Percentiles rank a stretch among this genome's conserved stretches.
Conservation (phyloP, 1,284 basidiomycete species). For the Sanguinoderma infundibulare region DNA sequence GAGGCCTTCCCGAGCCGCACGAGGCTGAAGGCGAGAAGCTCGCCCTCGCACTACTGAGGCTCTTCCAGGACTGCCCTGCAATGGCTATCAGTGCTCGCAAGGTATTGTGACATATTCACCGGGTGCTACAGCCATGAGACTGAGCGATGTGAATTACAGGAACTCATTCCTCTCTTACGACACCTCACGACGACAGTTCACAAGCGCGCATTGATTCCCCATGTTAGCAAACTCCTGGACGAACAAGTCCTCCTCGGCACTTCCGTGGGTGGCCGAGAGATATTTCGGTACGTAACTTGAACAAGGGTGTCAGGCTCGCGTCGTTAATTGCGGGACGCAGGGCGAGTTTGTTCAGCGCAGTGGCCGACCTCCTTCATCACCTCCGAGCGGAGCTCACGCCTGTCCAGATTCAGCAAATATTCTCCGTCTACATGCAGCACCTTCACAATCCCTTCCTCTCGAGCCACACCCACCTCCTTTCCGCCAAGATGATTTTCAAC, state of each 20-base stretch:
- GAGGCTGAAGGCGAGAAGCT: slow-evolving; percentile 85
- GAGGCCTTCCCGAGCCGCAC: slow-evolving; percentile 72
- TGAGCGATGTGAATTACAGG: slow-evolving; percentile 49
- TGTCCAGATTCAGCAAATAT: slow-evolving; percentile 80
- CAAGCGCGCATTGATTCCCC: slow-evolving; percentile 80
- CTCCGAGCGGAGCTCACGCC: slow-evolving; percentile 84
- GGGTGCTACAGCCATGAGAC: neutral
- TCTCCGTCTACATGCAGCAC: slow-evolving; percentile 87
- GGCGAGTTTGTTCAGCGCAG: slow-evolving; percentile 84
- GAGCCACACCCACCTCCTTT: slow-evolving; percentile 87
- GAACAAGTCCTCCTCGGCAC: slow-evolving; percentile 92
- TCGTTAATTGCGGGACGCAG: slow-evolving; percentile 41
- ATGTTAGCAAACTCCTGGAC: slow-evolving; percentile 91
- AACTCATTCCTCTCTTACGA: slow-evolving; percentile 91
- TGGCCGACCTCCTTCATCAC: slow-evolving; percentile 95
- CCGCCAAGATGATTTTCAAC: slow-evolving; percentile 92
- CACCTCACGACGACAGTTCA: slow-evolving; percentile 89
- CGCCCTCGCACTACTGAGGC: slow-evolving; percentile 81
- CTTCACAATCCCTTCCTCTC: slow-evolving; percentile 90
- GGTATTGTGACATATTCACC: slow-evolving; percentile 42
- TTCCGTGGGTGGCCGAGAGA: slow-evolving; percentile 83
- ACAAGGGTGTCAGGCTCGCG: neutral
- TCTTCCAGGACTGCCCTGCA: slow-evolving; percentile 93
- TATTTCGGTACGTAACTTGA: slow-evolving; percentile 59
- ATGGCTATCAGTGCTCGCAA: slow-evolving; percentile 85